A percentile compares a stretch with the other conserved stretches of the same genome.
phyloP scores from a whole-genome alignment of 768 basidiomycete species.

The Mycena albidolilacea region DNA sequence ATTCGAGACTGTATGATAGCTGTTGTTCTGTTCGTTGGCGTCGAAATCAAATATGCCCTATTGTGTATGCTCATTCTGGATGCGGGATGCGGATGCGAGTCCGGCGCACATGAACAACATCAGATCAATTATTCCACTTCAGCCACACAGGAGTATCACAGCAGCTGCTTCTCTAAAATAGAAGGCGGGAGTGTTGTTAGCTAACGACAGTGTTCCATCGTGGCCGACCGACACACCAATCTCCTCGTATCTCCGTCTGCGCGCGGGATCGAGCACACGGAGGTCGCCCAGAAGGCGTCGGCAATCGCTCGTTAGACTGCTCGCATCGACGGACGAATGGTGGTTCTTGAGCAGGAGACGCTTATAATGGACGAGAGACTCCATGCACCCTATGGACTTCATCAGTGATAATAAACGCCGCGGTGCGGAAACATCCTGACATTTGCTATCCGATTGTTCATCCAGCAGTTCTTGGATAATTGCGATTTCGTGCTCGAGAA shows the following conservation, averaged over 20 bases:
- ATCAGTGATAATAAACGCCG: constrained; percentile 21
- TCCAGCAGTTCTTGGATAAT: constrained; percentile 88
- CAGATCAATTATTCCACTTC: constrained; percentile 18
- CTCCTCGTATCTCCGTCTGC: constrained; percentile 79
- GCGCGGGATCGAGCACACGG: constrained; percentile 72
- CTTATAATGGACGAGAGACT: constrained; percentile 90
- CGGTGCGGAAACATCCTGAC: constrained; percentile 54
- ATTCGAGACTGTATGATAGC: constrained; percentile 37
- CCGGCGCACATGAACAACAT: constrained; percentile 13
- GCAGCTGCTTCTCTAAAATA: constrained; percentile 33
- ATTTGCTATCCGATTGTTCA: constrained; percentile 95
- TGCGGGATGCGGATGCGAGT: no score
- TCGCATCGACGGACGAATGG: constrained; percentile 49
- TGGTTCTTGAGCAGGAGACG: constrained; percentile 72
- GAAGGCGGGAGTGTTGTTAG: neutral
- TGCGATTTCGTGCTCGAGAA: constrained; percentile 82
- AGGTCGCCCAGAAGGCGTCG: constrained; percentile 69
- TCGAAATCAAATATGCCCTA: constrained; percentile 33
- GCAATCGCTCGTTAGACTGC: constrained; percentile 61
- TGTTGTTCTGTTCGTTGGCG: constrained; percentile 37
- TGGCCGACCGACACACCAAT: constrained; percentile 60
- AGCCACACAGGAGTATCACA: neutral
- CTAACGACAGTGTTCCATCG: neutral
- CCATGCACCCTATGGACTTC: constrained; percentile 86
- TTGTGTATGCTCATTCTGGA: constrained; percentile 38